Conservation (phyloP, 1,284 basidiomycete species). For the Trichosporon ovoides region DNA sequence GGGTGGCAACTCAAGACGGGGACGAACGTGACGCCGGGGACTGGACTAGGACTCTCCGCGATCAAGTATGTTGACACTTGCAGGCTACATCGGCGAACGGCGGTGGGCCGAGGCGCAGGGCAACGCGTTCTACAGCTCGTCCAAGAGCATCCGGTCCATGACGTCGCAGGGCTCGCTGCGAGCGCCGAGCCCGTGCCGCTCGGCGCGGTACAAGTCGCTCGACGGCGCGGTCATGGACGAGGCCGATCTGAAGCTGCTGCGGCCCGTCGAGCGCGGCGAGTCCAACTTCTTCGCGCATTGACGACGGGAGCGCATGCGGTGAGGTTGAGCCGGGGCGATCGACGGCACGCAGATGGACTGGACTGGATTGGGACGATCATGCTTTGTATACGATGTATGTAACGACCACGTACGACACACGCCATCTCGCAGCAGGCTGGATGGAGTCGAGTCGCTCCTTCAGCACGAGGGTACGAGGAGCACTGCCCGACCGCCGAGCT, state of each 20-base stretch:
- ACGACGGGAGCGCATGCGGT: neutral
- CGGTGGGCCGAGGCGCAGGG: neutral
- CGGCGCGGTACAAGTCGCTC: neutral
- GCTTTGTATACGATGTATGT: slow-evolving; percentile 3
- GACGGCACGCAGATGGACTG: neutral
- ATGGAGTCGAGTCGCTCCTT: neutral
- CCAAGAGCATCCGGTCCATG: neutral
- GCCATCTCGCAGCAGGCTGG: neutral
- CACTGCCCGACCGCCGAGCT: too few relatives aligned
- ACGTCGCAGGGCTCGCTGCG: neutral
- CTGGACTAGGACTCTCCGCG: neutral
- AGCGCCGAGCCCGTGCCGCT: neutral
- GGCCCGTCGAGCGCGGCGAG: neutral
- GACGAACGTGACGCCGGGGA: neutral
- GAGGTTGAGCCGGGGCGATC: neutral
- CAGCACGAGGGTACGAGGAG: too few relatives aligned
- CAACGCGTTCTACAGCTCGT: neutral
- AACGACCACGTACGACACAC: neutral
- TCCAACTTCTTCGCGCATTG: neutral
- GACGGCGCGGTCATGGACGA: neutral
- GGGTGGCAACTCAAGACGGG: too few relatives aligned
- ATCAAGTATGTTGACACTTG: neutral
- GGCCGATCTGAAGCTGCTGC: neutral
- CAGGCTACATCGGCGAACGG: neutral
- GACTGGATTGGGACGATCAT: neutral